These are phyloP conservation scores for Vicia sativa DNA, from an alignment of 306 rosid genomes.

Conservation along the genomic window DNA sequence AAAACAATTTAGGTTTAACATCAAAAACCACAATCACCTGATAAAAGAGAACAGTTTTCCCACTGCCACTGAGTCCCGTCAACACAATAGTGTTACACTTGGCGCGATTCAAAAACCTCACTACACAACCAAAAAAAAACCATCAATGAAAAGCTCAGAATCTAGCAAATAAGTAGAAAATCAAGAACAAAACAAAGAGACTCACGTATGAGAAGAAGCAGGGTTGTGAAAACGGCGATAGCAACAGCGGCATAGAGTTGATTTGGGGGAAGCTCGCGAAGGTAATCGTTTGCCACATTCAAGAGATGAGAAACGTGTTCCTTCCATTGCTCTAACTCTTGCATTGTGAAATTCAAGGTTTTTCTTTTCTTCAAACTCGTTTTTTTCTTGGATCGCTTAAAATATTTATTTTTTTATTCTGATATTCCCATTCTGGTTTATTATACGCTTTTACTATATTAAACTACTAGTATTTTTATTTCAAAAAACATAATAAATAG, in stretches of 20 bases:
- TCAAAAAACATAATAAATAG: too few species aligned
- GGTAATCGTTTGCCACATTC: conserved; percentile 40
- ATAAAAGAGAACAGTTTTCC: conserved; percentile 81
- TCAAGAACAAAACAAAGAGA: background rate
- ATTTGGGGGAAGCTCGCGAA: conserved; percentile 56
- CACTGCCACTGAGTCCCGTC: conserved; percentile 80
- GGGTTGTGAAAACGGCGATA: conserved; percentile 49
- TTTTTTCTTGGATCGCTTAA: too few species aligned
- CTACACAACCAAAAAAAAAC: conserved; percentile 44
- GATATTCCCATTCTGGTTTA: too few species aligned
- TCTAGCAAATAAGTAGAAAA: background rate
- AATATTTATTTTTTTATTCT: too few species aligned
- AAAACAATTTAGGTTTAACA: background rate
- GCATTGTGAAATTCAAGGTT: conserved; percentile 39
- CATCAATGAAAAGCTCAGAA: background rate
- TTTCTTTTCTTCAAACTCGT: conserved; percentile 4
- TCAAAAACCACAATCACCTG: conserved; percentile 44
- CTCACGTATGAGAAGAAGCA: conserved; percentile 54
- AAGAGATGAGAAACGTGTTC: conserved; percentile 41
- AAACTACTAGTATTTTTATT: too few species aligned
- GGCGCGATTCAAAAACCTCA: conserved; percentile 64
- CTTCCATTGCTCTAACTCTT: conserved; percentile 61
- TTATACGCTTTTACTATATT: too few species aligned
- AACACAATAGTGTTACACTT: conserved; percentile 74
- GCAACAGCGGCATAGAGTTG: conserved; percentile 68